Evolutionary conservation across 176 grass and related monocot species (phyloP).

Genomic region (Areca catechu): DNA sequence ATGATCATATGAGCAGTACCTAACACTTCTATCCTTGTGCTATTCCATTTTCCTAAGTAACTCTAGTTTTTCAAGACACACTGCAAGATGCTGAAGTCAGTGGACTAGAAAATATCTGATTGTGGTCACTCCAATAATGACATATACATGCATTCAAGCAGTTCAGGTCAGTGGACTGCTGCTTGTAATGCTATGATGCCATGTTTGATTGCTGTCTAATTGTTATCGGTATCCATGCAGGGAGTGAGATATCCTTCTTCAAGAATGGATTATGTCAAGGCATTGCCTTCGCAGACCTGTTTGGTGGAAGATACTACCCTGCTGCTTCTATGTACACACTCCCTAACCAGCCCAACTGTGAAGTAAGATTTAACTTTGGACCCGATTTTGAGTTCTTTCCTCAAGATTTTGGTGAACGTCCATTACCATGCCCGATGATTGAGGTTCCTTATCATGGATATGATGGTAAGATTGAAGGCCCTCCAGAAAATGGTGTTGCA

Average conservation of each 20-base stretch:
- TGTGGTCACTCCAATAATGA: too few relatives aligned
- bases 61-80: too few relatives aligned
- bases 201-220: too few relatives aligned
- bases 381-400: conserved; percentile 71
- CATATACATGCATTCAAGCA: too few relatives aligned
- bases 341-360: conserved; percentile 63
- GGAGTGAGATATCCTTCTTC: conserved; percentile 84
- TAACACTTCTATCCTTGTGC: too few relatives aligned
- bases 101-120: too few relatives aligned
- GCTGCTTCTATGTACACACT: conserved; percentile 80
- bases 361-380: conserved; percentile 83
- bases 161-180: too few relatives aligned
- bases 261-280: conserved; percentile 80
- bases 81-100: too few relatives aligned
- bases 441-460: conserved; percentile 51
- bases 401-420: conserved; percentile 48
- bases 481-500: conserved; percentile 45
- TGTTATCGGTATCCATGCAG: conserved; percentile 25
- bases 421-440: conserved; percentile 47
- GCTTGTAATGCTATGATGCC: too few relatives aligned
- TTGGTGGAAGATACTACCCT: conserved; percentile 76
- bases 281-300: conserved; percentile 62
- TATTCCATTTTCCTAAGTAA: too few relatives aligned
- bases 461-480: conserved; percentile 47
- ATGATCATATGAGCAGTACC: too few relatives aligned